Percentiles rank a stretch among this genome's conserved stretches.
These are phyloP conservation scores for Oryza glaberrima DNA, from an alignment of 176 grass and related monocot genomes.

Conservation along the genomic window DNA sequence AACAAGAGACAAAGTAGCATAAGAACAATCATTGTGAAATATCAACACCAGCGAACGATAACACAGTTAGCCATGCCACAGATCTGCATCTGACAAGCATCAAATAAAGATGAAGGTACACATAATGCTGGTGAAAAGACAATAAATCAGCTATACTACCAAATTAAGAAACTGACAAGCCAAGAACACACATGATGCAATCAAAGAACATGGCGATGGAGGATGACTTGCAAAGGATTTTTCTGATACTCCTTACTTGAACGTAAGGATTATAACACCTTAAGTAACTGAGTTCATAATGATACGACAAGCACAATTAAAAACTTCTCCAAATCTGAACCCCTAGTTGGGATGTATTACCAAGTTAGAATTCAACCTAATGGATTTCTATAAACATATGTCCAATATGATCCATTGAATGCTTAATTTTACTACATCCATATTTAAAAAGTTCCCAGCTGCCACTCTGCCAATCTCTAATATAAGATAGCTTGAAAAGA, in stretches of 20 bases:
- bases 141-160: neutral
- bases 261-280: neutral
- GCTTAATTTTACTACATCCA: neutral
- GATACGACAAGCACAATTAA: neutral
- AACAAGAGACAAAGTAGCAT: constrained; percentile 7
- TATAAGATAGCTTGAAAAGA: neutral
- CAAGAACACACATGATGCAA: constrained; percentile 5
- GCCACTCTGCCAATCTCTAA: neutral
- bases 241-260: neutral
- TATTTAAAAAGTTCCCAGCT: neutral
- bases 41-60: neutral
- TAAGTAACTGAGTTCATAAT: neutral
- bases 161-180: constrained; percentile 15
- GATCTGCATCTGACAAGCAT: constrained; percentile 4
- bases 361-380: neutral
- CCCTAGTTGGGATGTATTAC: neutral
- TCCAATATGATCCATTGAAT: neutral
- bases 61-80: neutral
- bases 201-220: constrained; percentile 13
- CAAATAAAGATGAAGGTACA: constrained; percentile 1
- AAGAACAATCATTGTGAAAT: constrained; percentile 17
- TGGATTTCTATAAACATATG: neutral
- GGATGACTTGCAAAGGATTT: neutral
- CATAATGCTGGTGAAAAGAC: neutral
- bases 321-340: neutral